Conservation (phyloP, 352 stramenopile genomes). For the Pilasporangium apinafurcum region DNA sequence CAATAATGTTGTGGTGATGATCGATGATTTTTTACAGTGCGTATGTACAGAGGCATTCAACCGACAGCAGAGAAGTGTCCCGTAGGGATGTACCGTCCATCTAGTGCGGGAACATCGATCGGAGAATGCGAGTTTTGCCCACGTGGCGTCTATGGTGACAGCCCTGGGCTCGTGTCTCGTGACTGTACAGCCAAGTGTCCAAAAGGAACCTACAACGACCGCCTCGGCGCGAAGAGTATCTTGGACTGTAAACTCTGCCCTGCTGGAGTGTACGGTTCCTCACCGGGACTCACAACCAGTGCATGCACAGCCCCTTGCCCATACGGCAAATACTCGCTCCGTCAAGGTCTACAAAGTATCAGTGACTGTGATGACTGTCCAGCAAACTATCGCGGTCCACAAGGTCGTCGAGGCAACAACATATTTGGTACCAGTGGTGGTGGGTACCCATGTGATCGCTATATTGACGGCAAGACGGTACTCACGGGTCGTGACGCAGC, state of each 20-base stretch:
- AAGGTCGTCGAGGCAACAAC: conserved; percentile 53
- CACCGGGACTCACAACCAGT: conserved; percentile 38
- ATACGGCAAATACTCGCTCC: conserved; percentile 64
- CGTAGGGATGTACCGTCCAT: conserved; percentile 56
- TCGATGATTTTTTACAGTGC: too few species aligned
- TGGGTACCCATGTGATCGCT: conserved; percentile 56
- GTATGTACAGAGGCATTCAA: conserved; percentile 51
- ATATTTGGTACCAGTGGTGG: conserved; percentile 23
- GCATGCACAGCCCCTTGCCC: conserved; percentile 61
- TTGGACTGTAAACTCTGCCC: conserved; percentile 65
- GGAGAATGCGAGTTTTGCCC: conserved; percentile 68
- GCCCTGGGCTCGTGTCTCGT: conserved; percentile 45
- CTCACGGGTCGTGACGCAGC: conserved; percentile 28
- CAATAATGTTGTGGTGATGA: too few species aligned
- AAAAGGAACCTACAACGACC: conserved; percentile 69
- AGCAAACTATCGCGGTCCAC: conserved; percentile 46
- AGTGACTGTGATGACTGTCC: conserved; percentile 62
- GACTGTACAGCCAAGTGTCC: conserved; percentile 65
- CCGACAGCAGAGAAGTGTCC: conserved; percentile 36
- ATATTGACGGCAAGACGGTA: conserved; percentile 38
- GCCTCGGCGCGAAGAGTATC: conserved; percentile 42
- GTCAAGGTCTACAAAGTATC: conserved; percentile 32
- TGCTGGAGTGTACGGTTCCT: conserved; percentile 49
- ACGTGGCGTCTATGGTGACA: conserved; percentile 67
- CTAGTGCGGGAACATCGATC: conserved; percentile 29